Conservation (phyloP, 345 rosid species). For the Nephelium lappaceum region DNA sequence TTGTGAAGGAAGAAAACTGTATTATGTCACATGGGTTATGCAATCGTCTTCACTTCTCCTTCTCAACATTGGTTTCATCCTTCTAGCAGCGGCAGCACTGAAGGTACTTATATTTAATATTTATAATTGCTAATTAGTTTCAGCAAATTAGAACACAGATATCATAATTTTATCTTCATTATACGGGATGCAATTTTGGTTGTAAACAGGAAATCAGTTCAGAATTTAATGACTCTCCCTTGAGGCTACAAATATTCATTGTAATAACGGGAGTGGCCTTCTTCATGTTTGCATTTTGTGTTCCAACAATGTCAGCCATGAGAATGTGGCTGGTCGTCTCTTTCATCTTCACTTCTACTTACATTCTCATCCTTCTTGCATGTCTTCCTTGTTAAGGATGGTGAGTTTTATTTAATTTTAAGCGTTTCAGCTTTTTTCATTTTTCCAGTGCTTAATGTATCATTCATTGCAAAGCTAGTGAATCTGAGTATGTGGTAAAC, state of each 20-base stretch:
- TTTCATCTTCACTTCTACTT: conserved; percentile 25
- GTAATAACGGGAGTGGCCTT: conserved; percentile 32
- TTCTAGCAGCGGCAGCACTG: conserved; percentile 41
- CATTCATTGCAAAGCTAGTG: too few relatives aligned
- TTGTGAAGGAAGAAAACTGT: conserved; percentile 30
- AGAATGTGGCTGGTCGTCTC: conserved; percentile 35
- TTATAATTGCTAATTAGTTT: not conserved
- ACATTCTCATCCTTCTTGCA: conserved; percentile 18
- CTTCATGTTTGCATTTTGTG: conserved; percentile 25
- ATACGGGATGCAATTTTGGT: not conserved
- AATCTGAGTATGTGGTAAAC: too few relatives aligned
- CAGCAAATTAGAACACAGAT: not conserved
- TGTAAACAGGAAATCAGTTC: conserved; percentile 28
- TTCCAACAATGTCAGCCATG: conserved; percentile 40
- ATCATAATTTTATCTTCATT: not conserved
- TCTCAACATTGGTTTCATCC: conserved; percentile 35
- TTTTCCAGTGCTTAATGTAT: too few relatives aligned
- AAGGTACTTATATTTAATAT: conserved; percentile 18
- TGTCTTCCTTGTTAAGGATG: conserved; percentile 28
- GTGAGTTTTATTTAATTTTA: not conserved
- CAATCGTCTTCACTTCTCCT: conserved; percentile 33
- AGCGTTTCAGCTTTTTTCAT: not conserved
- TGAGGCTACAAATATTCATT: conserved; percentile 38
- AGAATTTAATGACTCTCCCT: conserved; percentile 24
- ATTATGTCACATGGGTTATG: conserved; percentile 27